Conservation (phyloP, 495 filamentous ascomycete genomes). For the Aspergillus asperescens region DNA sequence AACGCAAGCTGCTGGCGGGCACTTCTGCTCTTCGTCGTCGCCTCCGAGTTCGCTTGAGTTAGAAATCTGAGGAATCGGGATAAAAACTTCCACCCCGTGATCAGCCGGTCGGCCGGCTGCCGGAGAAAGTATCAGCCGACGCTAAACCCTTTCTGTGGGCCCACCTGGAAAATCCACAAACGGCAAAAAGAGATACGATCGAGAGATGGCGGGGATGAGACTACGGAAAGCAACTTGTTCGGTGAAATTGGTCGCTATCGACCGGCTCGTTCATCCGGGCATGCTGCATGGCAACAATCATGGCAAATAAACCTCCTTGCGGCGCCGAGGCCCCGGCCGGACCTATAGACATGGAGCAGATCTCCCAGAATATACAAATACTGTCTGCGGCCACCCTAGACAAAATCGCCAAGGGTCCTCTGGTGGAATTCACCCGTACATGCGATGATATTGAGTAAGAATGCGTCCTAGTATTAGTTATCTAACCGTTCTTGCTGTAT, state of each 20-base stretch:
- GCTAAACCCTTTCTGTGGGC: slow-evolving; percentile 26
- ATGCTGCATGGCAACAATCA: slow-evolving; percentile 21
- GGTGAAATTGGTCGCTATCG: slow-evolving; percentile 5
- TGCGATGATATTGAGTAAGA: slow-evolving; percentile 37
- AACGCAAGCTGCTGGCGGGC: slow-evolving; percentile 24
- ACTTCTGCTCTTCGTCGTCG: slow-evolving; percentile 17
- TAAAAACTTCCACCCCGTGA: slow-evolving; percentile 47
- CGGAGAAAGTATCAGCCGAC: slow-evolving; percentile 27
- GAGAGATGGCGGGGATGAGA: slow-evolving; percentile 20
- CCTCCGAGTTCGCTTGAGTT: slow-evolving; percentile 5
- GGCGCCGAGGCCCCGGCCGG: slow-evolving; percentile 10
- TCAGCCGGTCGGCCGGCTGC: slow-evolving; percentile 10
- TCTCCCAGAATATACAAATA: slow-evolving; percentile 36
- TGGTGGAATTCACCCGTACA: slow-evolving; percentile 33
- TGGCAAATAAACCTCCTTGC: slow-evolving; percentile 22
- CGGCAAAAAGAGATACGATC: slow-evolving; percentile 16
- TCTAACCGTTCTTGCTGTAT: not conserved
- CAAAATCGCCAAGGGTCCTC: slow-evolving; percentile 36
- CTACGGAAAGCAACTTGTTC: slow-evolving; percentile 9
- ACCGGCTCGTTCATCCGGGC: slow-evolving; percentile 9
- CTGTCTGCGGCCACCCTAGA: slow-evolving; percentile 34
- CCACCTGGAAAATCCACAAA: slow-evolving; percentile 29
- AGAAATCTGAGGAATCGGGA: slow-evolving; percentile 19
- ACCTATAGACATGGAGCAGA: slow-evolving; percentile 31
- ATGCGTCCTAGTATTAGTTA: slow-evolving; percentile 1